phyloP scores from a whole-genome alignment of 495 filamentous ascomycete genomes.

The Hyphodiscus hymeniophilus region DNA sequence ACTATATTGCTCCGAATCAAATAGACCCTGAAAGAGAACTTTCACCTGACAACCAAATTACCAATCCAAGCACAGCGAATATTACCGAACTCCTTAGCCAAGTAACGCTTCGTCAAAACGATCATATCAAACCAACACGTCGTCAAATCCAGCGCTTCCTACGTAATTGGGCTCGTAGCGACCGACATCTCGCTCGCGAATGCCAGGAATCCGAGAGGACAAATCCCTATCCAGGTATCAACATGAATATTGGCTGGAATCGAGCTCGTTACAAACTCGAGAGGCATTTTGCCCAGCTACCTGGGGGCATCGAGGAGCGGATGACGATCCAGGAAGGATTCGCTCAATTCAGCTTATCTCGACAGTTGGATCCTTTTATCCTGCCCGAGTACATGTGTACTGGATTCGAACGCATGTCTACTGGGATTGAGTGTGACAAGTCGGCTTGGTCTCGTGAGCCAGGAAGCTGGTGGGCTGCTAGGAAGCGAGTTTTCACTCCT shows the following conservation, averaged over 20 bases:
- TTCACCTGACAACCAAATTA: too few relatives aligned
- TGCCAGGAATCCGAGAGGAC: background rate
- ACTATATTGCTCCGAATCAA: too few relatives aligned
- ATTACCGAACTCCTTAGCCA: too few relatives aligned
- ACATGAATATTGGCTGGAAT: slow-evolving; percentile 9
- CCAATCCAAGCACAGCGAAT: too few relatives aligned
- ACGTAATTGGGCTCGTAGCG: background rate
- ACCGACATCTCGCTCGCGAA: too few relatives aligned
- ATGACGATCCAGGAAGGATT: background rate
- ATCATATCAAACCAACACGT: background rate
- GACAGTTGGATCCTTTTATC: slow-evolving; percentile 1
- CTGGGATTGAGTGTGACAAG: background rate
- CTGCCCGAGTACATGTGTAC: slow-evolving; percentile 1
- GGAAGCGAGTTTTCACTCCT: slow-evolving; percentile 4
- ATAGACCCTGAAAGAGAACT: too few relatives aligned
- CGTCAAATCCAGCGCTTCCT: background rate
- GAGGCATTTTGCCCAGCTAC: background rate
- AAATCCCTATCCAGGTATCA: slow-evolving; percentile 3
- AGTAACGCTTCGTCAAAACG: too few relatives aligned
- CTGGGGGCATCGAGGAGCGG: background rate
- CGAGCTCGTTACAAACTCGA: background rate
- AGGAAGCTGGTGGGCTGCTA: slow-evolving; percentile 9
- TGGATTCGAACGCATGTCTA: slow-evolving; percentile 8
- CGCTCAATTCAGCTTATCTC: slow-evolving; percentile 1
- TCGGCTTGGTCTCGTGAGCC: slow-evolving; percentile 1